Conservation (phyloP, 805 yeast species). For the Pichia heedii region DNA sequence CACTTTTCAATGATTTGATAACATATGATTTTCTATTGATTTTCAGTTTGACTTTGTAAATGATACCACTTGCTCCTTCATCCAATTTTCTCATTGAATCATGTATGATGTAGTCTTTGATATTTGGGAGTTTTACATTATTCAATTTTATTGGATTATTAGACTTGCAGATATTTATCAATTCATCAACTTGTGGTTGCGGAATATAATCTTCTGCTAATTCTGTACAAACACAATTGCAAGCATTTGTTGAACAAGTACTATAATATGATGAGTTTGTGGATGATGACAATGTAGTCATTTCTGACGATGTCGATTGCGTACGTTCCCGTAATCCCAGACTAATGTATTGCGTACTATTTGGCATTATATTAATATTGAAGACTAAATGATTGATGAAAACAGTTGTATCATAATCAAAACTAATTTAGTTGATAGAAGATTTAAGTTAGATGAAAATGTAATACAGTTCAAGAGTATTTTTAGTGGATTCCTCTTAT, state of each 20-base stretch:
- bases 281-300: neutral
- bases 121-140: slow-evolving; percentile 7
- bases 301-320: neutral
- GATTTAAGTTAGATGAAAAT: no score
- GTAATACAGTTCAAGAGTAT: no score
- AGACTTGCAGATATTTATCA: neutral
- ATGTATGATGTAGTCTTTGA: slow-evolving; percentile 4
- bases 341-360: no score
- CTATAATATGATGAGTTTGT: neutral
- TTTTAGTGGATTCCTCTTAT: no score
- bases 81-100: slow-evolving; percentile 15
- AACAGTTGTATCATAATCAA: no score
- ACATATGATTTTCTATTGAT: slow-evolving; percentile 1
- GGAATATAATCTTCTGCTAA: no score
- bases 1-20: slow-evolving; percentile 8
- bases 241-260: neutral
- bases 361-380: no score
- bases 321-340: neutral
- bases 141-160: neutral
- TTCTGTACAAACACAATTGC: neutral
- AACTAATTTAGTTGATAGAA: no score
- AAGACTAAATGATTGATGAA: no score
- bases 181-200: neutral
- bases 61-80: slow-evolving; percentile 27
- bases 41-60: slow-evolving; percentile 14